Evolutionary conservation across 2,329 filamentous ascomycete genomes (phyloP).

Genomic region (Trichoderma breve): DNA sequence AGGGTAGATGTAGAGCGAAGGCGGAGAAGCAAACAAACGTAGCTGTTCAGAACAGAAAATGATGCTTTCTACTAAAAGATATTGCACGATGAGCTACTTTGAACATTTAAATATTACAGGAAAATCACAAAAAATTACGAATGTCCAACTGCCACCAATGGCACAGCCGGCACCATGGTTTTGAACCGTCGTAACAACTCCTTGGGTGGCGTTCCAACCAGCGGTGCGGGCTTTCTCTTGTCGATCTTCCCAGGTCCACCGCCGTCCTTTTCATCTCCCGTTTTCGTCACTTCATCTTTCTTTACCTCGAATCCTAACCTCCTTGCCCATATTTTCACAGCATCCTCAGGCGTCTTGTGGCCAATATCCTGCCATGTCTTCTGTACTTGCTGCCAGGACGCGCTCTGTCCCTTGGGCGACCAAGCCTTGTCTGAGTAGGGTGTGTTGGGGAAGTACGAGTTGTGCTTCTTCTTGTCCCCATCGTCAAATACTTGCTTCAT

Average conservation of each 20-base stretch:
- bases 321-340: background rate
- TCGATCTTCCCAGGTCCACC: background rate
- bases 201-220: background rate
- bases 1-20: conserved; percentile 49
- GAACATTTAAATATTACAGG: background rate
- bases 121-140: background rate
- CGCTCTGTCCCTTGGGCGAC: too few species aligned
- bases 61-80: background rate
- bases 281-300: background rate
- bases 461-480: too few species aligned
- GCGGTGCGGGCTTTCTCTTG: background rate
- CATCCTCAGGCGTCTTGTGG: too few species aligned
- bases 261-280: background rate
- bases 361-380: too few species aligned
- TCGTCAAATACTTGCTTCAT: too few species aligned
- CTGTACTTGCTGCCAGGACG: too few species aligned
- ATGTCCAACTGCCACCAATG: background rate
- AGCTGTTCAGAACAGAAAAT: background rate
- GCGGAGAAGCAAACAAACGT: background rate
- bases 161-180: background rate
- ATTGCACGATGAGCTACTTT: background rate
- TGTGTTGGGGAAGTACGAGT: too few species aligned
- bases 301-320: background rate
- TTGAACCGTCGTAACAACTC: background rate
- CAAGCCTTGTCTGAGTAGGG: too few species aligned